Evolutionary conservation across 805 yeast genomes (phyloP).

Genomic region (Myxozyma neglecta): DNA sequence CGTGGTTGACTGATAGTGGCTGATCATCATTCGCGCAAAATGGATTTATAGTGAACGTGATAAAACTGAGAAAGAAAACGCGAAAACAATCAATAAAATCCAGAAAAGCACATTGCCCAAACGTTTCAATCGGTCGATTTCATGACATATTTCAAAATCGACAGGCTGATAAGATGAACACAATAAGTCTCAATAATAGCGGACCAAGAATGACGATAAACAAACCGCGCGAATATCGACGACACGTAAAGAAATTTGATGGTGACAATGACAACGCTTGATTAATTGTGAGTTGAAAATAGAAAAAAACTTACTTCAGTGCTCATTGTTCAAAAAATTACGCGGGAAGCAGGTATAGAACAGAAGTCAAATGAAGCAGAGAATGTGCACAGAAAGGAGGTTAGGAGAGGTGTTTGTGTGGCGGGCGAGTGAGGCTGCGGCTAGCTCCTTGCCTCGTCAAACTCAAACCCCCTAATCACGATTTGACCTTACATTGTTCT

Average conservation of each 20-base stretch:
- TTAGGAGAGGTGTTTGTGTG: neutral
- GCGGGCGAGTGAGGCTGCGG: slow-evolving; percentile 3
- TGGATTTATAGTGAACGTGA: neutral
- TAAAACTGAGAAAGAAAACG: neutral
- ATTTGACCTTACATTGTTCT: neutral
- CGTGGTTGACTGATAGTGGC: neutral
- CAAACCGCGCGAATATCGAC: slow-evolving; percentile 1
- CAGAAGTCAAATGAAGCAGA: neutral
- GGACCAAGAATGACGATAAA: slow-evolving; percentile 1
- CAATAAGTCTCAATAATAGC: too few relatives aligned
- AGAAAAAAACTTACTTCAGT: slow-evolving; percentile 5
- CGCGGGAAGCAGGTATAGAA: neutral
- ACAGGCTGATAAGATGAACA: neutral
- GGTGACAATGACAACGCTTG: neutral
- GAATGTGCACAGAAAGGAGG: neutral
- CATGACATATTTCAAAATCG: neutral
- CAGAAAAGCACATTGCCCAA: too few relatives aligned
- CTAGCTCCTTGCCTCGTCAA: neutral
- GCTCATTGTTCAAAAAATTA: neutral
- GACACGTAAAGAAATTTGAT: neutral
- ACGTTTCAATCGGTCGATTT: too few relatives aligned
- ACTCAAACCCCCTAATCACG: neutral
- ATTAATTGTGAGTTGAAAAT: neutral
- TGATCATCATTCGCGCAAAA: neutral
- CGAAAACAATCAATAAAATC: neutral